Base-by-base conservation (phyloP, 164 flowering plant genomes). In the Aristolochia californica region DNA sequence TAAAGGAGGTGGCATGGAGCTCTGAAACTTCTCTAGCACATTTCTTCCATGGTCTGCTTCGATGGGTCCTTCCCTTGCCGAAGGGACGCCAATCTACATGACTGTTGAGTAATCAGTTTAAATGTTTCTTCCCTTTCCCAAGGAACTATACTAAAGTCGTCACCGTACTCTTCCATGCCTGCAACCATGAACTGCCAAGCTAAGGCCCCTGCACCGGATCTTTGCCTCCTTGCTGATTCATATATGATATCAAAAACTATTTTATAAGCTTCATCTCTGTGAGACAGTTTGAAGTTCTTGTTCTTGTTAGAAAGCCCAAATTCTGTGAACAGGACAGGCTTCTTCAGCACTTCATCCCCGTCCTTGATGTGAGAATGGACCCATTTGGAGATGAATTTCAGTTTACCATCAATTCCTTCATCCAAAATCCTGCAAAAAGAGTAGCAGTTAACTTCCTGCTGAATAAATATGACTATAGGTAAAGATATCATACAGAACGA, bases 151-250 rank as follows among this genome's bases (percentile, higher is more conserved):
- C 89, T 90, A 63, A 80, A 86, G 30, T 83, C 96, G 58, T 91
- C 98, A 23, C 76, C 77, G 57, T 67, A 85, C 58, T 79, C 84
- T 49, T 91, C 88, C 96, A 88, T 86, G 66, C 90, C 96, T 68
- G 70, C 79, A 21, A 84, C 86, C 49, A 91, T 49, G 56, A 85
- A 73, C 72, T 91, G 98, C 98, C 98, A 91, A 50, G 77, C 56
- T 25, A 88, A 70, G 22, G 91, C 71, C 48, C 98, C 98, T 5
- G 85, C 96, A 7, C 96, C 98, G 2, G 98, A 60, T 20, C 76
- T 53, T 7, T 71, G 73, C 64, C 61, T 75, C 81, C 63, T 78
- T 1, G 96, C 96, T 16, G 96, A 85, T 51, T 82, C 61, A 59
- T 88, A 79, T 8, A 85, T 67, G n/a, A 77, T 59, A 57, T 83